Evolutionary conservation across 495 filamentous ascomycete species (phyloP), one percentile per base, ranked within the genome.

Genomic region (Penicillium goetzii): DNA sequence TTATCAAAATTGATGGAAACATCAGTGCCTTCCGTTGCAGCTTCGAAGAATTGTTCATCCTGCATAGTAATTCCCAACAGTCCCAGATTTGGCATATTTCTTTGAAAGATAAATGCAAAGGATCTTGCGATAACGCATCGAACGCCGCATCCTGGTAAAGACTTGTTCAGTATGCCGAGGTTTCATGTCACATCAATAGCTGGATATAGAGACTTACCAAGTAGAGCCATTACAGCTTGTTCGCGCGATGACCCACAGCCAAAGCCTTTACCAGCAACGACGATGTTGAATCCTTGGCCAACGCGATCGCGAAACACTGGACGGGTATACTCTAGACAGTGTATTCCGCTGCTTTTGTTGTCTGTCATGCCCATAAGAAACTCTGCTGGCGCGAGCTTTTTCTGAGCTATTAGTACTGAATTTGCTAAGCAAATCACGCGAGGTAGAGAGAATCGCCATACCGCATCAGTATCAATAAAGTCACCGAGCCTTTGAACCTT

Each of bases 191-290:
- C 4, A 17, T 0, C 2, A 30, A 25, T 28, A 19, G 7, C 17
- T 8, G 1, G 21, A 10, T 3, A 6, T 15, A 4, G 5, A 34
- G 15, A 45, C 62, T 33, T 60, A 58, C 74, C 75, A 9, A 74
- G 61, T 19, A 80, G 67, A 10, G 78, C 79, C 60, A 64, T 70
- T 1, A 79, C 74, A 1, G 80, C 79, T 25, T 79, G 64, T 61
- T 81, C 74, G 2, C 78, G 75, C 0, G 78, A 81, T 12, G 75
- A 79, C 5, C 80, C 80, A 58, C 74, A 74, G 2, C 78, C 79
- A 59, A 83, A 83, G 0, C 64, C 79, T 52, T 76, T 72, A 0
- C 74, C 78, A 9, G 78, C 79, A 3, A 83, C 75, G 5, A 80
- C 69, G 21, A 82, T 69, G 50, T 74, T 73, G 56, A 68, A 70